These are phyloP conservation scores for Polyrhizophydium stewartii DNA, from an alignment of 371 early-diverging fungal species.

Conservation along the genomic window DNA sequence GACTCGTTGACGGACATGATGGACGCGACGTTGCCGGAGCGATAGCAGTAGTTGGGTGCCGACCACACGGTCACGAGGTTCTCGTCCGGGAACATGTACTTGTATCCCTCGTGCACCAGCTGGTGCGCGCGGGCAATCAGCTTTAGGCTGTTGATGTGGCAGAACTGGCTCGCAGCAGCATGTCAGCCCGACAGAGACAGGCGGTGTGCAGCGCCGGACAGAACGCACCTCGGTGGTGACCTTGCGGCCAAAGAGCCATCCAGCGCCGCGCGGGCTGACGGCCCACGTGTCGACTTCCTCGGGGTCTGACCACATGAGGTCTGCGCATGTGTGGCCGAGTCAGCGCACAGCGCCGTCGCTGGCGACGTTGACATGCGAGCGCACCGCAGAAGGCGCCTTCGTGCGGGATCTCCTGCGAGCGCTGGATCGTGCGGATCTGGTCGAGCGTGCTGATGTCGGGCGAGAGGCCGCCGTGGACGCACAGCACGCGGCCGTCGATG, in stretches of 20 bases:
- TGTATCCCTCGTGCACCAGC: conserved; percentile 97
- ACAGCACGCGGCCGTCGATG: conserved; percentile 91
- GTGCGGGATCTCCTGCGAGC: conserved; percentile 98
- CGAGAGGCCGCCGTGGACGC: conserved; percentile 98
- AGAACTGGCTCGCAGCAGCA: conserved; percentile 60
- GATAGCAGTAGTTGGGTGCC: conserved; percentile 99
- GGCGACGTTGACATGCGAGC: background rate
- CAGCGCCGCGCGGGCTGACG: conserved; percentile 96
- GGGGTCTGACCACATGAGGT: conserved; percentile 99
- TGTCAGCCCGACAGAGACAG: background rate
- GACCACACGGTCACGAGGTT: conserved; percentile 99
- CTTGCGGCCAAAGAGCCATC: conserved; percentile 97
- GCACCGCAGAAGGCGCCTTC: conserved; percentile 95
- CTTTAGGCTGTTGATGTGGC: conserved; percentile 91
- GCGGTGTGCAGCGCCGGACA: background rate
- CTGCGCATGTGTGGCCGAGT: no score
- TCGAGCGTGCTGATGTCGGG: conserved; percentile 96
- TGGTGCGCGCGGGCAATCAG: conserved; percentile 97
- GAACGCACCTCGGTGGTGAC: conserved; percentile 82
- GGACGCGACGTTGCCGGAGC: conserved; percentile 99
- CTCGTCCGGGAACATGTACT: conserved; percentile 95
- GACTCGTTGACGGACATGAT: conserved; percentile 94
- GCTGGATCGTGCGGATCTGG: conserved; percentile 94
- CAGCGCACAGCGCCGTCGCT: no score
- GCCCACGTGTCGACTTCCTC: conserved; percentile 98